Evolutionary conservation across 1,284 basidiomycete species (phyloP), one percentile per base, ranked within the genome.

Genomic region (Fomitiporia mediterranea): DNA sequence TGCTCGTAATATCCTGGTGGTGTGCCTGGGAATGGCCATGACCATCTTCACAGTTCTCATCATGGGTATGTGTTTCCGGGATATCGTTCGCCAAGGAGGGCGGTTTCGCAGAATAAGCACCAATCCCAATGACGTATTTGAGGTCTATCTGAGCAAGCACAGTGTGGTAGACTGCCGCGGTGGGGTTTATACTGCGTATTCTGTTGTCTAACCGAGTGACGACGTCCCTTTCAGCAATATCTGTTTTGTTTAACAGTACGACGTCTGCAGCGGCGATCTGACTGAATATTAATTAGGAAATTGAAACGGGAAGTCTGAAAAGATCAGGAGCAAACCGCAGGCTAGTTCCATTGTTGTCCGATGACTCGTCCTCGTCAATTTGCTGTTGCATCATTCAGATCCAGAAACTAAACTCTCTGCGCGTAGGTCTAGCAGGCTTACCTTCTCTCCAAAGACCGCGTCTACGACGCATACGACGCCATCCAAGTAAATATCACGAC

Each of bases 381-480:
- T 94, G 90, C 91, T 94, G 61, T 23, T 57, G 6, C n/a, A n/a
- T n/a, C n/a, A n/a, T n/a, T n/a, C n/a, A n/a, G n/a, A n/a, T n/a
- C n/a, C n/a, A n/a, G n/a, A n/a, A n/a, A n/a, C n/a, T n/a, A n/a
- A n/a, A n/a, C n/a, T n/a, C n/a, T n/a, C n/a, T n/a, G n/a, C n/a
- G 17, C 44, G 28, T 23, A 52, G 43, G 35, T 11, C 39, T 19
- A 55, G 32, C 21, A 13, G 38, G 38, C 72, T 28, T 63, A 91
- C 92, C 76, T 87, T 78, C 60, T 82, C 74, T 0, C 91, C 90
- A 70, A 94, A 95, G 4, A 89, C 79, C 7, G 89, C 91, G 67
- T 97, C 93, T 0, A 96, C 91, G 5, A 98, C 89, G 60, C 90
- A 93, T 11, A 97, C 82, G 0, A 98, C 91, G 9, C 91, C 91